Evolutionary conservation across 192 early-diverging fungal species (phyloP), one percentile per base, ranked within the genome.

Genomic region (Entomortierella lignicola): DNA sequence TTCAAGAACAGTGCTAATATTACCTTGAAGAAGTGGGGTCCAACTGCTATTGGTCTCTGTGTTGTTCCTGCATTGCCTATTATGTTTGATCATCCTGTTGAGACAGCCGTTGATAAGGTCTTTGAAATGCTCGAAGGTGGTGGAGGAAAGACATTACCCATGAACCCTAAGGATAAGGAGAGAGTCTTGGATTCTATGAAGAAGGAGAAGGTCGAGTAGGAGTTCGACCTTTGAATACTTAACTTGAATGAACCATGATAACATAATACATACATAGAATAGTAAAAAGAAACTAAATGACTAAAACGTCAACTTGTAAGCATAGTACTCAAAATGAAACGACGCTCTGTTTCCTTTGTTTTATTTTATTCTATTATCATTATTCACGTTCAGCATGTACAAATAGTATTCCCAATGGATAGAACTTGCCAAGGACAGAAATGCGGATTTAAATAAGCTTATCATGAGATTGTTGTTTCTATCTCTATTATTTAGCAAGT

Each of bases 51-150:
- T 32, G 91, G 91, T 70, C 81, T 92, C n/a, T 60, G 71, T 31
- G 73, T 91, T 31, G 79, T 92, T 12, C 91, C 91, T 8, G 71
- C 86, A 58, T 69, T 92, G 41, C 91, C 91, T 18, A 75, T 80
- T 41, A 85, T 92, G 66, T 89, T 87, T 60, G 91, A 92, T 72
- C 82, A 92, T 37, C 87, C 90, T 17, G 67, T 90, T 21, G 91
- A 92, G 65, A 66, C 74, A 23, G 66, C 82, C 13, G 83, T 92
- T 15, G 91, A 90, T 58, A 82, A 81, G 39, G 70, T 83, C 11
- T 91, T 92, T 75, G 86, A 89, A 43, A 83, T 75, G 65, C 39
- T 86, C 55, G 71, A 82, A 25, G 48, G 60, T 60, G 44, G 64
- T 60, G 32, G 60, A 18, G 48, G 69, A 77, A 68, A 77, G 66